Evolutionary conservation across 2,329 filamentous ascomycete species (phyloP).

Genomic region (Cryphonectria naterciae): DNA sequence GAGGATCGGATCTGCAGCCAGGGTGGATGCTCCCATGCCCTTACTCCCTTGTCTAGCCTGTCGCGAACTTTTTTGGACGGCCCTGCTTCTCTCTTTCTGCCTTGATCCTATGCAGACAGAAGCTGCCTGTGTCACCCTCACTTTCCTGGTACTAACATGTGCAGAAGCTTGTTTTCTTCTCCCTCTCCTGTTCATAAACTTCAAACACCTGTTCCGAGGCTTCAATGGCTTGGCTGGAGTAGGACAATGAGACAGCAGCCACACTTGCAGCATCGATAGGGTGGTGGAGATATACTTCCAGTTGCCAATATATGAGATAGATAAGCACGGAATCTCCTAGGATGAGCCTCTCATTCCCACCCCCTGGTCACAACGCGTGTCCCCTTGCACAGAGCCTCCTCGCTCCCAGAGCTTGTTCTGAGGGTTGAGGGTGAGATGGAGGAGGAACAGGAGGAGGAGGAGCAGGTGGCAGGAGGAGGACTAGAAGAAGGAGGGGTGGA

Average conservation of each 20-base stretch:
- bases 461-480: neutral
- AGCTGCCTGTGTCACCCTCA: too few species aligned
- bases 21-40: neutral
- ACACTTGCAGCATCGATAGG: neutral
- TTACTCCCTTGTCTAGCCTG: neutral
- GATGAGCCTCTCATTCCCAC: neutral
- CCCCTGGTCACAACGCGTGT: constrained; percentile 11
- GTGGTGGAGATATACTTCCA: neutral
- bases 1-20: constrained; percentile 6
- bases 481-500: neutral
- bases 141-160: neutral
- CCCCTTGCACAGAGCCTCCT: neutral
- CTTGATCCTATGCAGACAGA: neutral
- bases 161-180: neutral
- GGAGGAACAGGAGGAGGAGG: neutral
- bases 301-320: neutral
- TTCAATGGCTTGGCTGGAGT: neutral
- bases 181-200: neutral
- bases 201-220: neutral
- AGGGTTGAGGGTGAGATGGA: neutral
- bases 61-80: neutral
- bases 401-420: neutral
- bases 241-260: neutral
- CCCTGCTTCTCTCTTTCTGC: neutral
- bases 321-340: neutral